Conservation (phyloP, 2,329 filamentous ascomycete genomes). For the Aspergillus terreus region DNA sequence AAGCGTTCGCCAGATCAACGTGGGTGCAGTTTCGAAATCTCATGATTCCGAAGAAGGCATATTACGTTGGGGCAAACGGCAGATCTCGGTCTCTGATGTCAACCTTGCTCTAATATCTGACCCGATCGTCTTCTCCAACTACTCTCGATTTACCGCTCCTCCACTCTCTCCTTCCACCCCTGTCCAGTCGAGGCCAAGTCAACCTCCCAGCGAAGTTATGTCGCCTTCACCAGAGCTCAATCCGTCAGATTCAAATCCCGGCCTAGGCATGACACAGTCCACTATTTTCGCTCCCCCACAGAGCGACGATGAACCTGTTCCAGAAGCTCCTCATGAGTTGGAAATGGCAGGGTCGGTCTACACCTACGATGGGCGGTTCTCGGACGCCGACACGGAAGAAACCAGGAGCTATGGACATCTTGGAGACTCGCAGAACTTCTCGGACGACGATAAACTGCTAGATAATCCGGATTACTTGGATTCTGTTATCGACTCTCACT, state of each 20-base stretch:
- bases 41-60: constrained; percentile 19
- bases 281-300: constrained; percentile 34
- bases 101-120: constrained; percentile 47
- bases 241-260: constrained; percentile 21
- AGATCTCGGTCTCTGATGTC: constrained; percentile 43
- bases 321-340: constrained; percentile 4
- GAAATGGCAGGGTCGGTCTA: constrained; percentile 30
- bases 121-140: constrained; percentile 45
- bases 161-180: constrained; percentile 32
- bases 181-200: constrained; percentile 30
- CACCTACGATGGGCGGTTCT: constrained; percentile 39
- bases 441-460: constrained; percentile 27
- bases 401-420: constrained; percentile 20
- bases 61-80: constrained; percentile 39
- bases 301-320: neutral
- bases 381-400: constrained; percentile 40
- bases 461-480: constrained; percentile 39
- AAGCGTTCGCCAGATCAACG: constrained; percentile 31
- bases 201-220: constrained; percentile 23
- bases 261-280: constrained; percentile 34
- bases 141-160: constrained; percentile 35
- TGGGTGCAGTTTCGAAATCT: constrained; percentile 27
- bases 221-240: constrained; percentile 22
- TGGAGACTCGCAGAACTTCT: constrained; percentile 25
- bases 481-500: constrained; percentile 34